Evolutionary conservation across 208 protist species (phyloP), one percentile per base, ranked within the genome.

Genomic region (Wallacemonas sp.): DNA sequence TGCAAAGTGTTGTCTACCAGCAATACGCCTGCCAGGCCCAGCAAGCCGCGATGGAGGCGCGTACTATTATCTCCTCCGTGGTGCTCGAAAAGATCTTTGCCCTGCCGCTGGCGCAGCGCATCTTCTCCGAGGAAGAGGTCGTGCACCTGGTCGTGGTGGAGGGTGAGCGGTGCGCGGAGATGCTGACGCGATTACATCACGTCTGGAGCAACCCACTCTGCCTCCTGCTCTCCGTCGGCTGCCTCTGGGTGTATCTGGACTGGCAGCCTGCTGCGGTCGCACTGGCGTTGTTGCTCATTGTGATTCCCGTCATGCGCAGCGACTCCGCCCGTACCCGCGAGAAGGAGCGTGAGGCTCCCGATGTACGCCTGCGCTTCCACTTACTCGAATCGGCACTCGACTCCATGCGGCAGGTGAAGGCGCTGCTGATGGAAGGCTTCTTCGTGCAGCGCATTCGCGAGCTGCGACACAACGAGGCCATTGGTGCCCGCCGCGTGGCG

Each of bases 1-100:
- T 73, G 42, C 84, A 84, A 45, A 77, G 64, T n/a, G 38, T 83
- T 1, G 64, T 72, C n/a, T 66, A 77, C 27, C 69, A 80, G 41
- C 66, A 69, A 27, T 91, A 87, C 55, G 64, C 66, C 49, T 75
- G 76, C 60, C 67, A 80, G 53, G 66, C 71, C 38, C 68, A 75
- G 38, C 69, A 77, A 56, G 62, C 75, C 12, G 75, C 76, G 49
- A 68, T 87, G 66, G 80, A 85, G 65, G 80, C 76, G 1, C 54
- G 65, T 21, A 91, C 78, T n/a, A 74, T 75, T 2, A 60, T 91
- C 6, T 72, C 70, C 12, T 66, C 78, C 26, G 54, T 91, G 19
- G 71, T 88, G 59, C 31, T 91, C 17, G 84, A 91, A 66, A 86
- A 90, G 63, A 65, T 77, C 28, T 68, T 91, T 54, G 66, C 70